phyloP scores from a whole-genome alignment of 139 green algal species.

The Chlorella sp. region DNA sequence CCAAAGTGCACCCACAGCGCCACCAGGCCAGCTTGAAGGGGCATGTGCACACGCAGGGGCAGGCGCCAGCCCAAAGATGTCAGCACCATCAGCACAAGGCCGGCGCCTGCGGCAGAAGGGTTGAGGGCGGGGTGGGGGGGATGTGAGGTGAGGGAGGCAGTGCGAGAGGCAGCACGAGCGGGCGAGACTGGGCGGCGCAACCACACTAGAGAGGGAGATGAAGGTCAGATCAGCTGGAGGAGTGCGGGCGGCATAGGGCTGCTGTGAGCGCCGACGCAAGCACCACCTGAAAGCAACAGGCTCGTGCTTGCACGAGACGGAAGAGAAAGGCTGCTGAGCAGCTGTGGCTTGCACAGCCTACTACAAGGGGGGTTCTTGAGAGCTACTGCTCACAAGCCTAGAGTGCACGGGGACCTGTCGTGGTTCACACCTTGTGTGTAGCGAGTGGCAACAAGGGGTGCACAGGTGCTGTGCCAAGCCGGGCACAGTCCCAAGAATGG shows the following conservation, averaged over 20 bases:
- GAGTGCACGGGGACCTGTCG: too few species aligned
- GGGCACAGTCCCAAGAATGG: too few species aligned
- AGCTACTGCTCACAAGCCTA: too few species aligned
- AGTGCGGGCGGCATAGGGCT: not conserved
- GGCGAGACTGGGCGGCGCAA: not conserved
- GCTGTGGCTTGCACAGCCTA: too few species aligned
- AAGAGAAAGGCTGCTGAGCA: too few species aligned
- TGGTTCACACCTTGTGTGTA: too few species aligned
- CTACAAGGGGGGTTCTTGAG: too few species aligned
- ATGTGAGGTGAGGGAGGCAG: not conserved
- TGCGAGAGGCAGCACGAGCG: not conserved
- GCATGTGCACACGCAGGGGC: not conserved
- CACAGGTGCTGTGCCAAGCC: too few species aligned
- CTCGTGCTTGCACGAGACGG: too few species aligned
- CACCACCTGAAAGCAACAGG: too few species aligned
- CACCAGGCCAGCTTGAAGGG: not conserved
- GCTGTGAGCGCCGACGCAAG: not conserved
- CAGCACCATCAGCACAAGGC: not conserved
- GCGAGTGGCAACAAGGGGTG: too few species aligned
- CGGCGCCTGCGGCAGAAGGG: conserved; percentile 4
- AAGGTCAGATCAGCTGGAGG: not conserved
- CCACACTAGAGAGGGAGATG: not conserved
- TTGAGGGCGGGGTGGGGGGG: not conserved
- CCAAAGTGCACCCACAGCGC: conserved; percentile 6
- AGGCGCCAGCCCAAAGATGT: conserved; percentile 12